Evolutionary conservation across 2,329 filamentous ascomycete species (phyloP).

Genomic region (Passalora sequoiae): DNA sequence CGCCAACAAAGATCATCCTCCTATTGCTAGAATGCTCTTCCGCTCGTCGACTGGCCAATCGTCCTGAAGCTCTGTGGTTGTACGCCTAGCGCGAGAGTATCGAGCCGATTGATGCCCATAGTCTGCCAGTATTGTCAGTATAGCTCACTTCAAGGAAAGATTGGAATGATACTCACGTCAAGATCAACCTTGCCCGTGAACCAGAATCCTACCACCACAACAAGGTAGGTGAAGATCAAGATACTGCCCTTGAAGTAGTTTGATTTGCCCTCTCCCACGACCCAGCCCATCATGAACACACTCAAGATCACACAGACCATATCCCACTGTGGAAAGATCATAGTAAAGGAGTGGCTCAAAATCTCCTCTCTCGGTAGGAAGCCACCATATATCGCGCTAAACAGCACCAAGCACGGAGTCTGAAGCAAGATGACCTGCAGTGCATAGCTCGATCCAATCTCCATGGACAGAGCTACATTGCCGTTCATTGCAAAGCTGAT

Average conservation of each 20-base stretch:
- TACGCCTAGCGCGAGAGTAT: slow-evolving; percentile 21
- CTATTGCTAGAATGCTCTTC: slow-evolving; percentile 9
- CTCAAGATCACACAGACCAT: slow-evolving; percentile 96
- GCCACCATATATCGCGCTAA: slow-evolving; percentile 68
- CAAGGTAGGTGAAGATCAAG: slow-evolving; percentile 83
- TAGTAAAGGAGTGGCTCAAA: slow-evolving; percentile 63
- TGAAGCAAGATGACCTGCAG: slow-evolving; percentile 93
- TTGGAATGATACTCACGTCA: slow-evolving; percentile 35
- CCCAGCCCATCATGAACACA: slow-evolving; percentile 92
- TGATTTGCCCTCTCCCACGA: slow-evolving; percentile 97
- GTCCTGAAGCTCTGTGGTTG: slow-evolving; percentile 18
- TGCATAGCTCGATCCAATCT: slow-evolving; percentile 95
- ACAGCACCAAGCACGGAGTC: slow-evolving; percentile 86
- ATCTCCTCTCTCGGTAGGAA: slow-evolving; percentile 53
- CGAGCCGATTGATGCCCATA: slow-evolving; percentile 24
- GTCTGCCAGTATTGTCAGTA: slow-evolving; percentile 16
- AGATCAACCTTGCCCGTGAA: slow-evolving; percentile 63
- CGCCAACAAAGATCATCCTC: background rate
- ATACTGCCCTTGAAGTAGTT: slow-evolving; percentile 99
- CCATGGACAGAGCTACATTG: slow-evolving; percentile 97
- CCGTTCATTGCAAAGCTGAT: slow-evolving; percentile 99
- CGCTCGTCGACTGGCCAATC: slow-evolving; percentile 18
- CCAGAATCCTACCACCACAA: slow-evolving; percentile 88
- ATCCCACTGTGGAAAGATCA: slow-evolving; percentile 98
- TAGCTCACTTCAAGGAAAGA: too few relatives aligned